These are phyloP conservation scores for Saksenaea oblongispora DNA, from an alignment of 371 early-diverging fungal species.

Conservation along the genomic window DNA sequence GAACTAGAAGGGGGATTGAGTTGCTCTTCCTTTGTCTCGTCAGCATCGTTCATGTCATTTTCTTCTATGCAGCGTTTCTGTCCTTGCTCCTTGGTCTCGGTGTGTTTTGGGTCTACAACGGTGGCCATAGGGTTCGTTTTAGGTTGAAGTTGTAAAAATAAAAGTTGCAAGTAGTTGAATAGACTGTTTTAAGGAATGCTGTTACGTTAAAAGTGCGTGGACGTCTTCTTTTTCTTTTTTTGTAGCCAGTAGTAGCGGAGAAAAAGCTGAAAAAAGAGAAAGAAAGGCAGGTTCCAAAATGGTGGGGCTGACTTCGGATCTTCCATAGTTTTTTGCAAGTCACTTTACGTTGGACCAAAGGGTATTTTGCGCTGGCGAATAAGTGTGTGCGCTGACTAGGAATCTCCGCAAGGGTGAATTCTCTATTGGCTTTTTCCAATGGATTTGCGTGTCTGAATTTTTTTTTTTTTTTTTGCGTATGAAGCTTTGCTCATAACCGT, in stretches of 20 bases:
- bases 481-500: too few relatives aligned
- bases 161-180: background rate
- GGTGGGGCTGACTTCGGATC: background rate
- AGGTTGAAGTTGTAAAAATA: background rate
- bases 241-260: background rate
- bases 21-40: background rate
- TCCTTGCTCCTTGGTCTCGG: background rate
- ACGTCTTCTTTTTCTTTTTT: background rate
- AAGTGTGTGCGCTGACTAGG: too few relatives aligned
- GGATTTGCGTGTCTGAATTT: too few relatives aligned
- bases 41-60: background rate
- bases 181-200: constrained; percentile 2
- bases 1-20: background rate
- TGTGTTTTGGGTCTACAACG: background rate
- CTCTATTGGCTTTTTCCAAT: too few relatives aligned
- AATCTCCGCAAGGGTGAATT: too few relatives aligned
- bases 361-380: too few relatives aligned
- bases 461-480: too few relatives aligned
- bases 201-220: background rate
- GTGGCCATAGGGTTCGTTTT: background rate
- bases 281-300: background rate
- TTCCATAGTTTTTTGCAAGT: too few relatives aligned
- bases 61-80: background rate
- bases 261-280: background rate
- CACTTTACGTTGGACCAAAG: too few relatives aligned